Evolutionary conservation across 75 land plant species (phyloP), one percentile per base, ranked within the genome.

Genomic region (Adiantum capillusveneris): DNA sequence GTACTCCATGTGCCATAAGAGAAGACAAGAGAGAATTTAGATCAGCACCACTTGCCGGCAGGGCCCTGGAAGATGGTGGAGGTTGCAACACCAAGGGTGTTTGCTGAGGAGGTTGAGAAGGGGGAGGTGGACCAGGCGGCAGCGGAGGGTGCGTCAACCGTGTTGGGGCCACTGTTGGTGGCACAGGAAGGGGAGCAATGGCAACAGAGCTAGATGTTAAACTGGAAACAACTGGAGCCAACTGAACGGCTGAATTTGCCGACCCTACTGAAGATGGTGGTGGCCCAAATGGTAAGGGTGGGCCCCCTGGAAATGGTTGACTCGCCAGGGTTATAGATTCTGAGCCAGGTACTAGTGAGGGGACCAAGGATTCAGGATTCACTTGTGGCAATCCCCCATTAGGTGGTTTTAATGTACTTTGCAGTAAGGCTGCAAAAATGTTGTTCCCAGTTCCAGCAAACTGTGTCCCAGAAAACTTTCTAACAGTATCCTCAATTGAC

Each of bases 101-200:
- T n/a, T n/a, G n/a, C n/a, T n/a, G n/a, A n/a, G n/a, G n/a, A n/a
- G n/a, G n/a, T n/a, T n/a, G n/a, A 11, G 75, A 51, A 16, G 57
- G 42, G 43, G 90, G 90, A 30, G 70, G 81, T 5, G 84, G 96
- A n/a, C 90, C 86, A 11, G 82, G 84, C 17, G 90, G 90, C 25
- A 82, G 76, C 31, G 86, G 77, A 31, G 86, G 94, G 30, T 59
- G 61, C 21, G 42, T 45, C 39, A 56, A 0, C 2, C 67, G 57
- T 5, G 37, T 43, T 29, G 13, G 18, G 52, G 45, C 43, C 39
- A 60, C 45, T 42, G 58, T 29, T 28, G 11, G 0, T 44, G 57
- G 42, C 28, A 55, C 31, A 19, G 37, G 37, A 34, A 34, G 37
- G 3, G 37, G 37, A 9, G 37, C 37, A 34, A 34, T 3, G 9